Conservation (phyloP, 345 rosid genomes). For the Murraya koenigii region DNA sequence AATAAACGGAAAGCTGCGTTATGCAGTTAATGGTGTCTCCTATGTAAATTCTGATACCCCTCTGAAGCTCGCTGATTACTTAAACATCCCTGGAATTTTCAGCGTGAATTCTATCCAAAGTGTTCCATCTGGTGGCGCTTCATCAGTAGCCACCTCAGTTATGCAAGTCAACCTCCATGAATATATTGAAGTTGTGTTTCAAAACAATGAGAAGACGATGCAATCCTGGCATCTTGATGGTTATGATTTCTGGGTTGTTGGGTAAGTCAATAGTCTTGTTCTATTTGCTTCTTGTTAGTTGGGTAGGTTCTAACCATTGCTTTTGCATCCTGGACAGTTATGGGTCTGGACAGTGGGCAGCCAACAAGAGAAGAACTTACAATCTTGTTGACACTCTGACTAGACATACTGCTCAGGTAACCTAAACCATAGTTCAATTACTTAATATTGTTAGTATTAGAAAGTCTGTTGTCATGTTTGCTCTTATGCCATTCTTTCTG, state of each 20-base stretch:
- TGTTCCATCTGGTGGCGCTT: conserved; percentile 46
- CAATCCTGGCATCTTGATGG: conserved; percentile 99
- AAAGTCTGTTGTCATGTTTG: neutral
- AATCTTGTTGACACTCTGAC: conserved; percentile 72
- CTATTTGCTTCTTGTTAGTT: neutral
- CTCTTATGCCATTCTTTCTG: neutral
- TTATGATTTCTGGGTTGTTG: conserved; percentile 88
- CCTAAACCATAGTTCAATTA: neutral
- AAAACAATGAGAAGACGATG: conserved; percentile 60
- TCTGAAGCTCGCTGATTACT: conserved; percentile 79
- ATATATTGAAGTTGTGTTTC: conserved; percentile 71
- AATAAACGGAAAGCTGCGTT: conserved; percentile 73
- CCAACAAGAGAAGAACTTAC: conserved; percentile 52
- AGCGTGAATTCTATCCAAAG: conserved; percentile 47
- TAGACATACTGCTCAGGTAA: conserved; percentile 88
- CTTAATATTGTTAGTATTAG: neutral
- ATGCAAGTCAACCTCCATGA: conserved; percentile 54
- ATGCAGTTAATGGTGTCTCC: conserved; percentile 79
- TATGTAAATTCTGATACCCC: conserved; percentile 80
- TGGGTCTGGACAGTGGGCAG: conserved; percentile 75
- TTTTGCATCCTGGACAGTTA: conserved; percentile 38
- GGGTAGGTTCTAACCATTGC: conserved; percentile 14
- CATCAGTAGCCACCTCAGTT: conserved; percentile 61
- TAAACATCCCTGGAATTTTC: conserved; percentile 67
- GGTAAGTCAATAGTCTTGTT: conserved; percentile 44